These are phyloP conservation scores for Sugiyamaella boreocaroliniensis DNA, from an alignment of 805 yeast species.

Conservation along the genomic window DNA sequence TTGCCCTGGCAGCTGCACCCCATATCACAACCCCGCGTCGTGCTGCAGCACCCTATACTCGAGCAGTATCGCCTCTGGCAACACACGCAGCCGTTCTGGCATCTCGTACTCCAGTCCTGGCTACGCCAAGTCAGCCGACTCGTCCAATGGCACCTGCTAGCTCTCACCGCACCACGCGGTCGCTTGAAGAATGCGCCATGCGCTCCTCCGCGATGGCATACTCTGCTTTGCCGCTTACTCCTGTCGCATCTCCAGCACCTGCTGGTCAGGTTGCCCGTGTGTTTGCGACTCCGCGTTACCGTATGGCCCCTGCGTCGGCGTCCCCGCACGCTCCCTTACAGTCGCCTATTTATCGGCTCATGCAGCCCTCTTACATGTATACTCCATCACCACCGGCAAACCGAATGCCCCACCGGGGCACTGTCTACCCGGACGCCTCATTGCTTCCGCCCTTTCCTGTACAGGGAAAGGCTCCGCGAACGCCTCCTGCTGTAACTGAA, in stretches of 20 bases:
- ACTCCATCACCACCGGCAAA: background rate
- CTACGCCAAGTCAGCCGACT: background rate
- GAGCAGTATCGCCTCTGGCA: background rate
- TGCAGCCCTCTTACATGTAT: background rate
- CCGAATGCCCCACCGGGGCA: background rate
- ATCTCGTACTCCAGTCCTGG: background rate
- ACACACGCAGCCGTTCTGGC: too few relatives aligned
- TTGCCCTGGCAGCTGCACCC: too few relatives aligned
- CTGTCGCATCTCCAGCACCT: background rate
- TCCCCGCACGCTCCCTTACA: background rate
- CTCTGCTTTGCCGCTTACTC: background rate
- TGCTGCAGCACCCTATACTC: background rate
- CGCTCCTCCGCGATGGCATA: background rate
- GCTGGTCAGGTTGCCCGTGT: background rate
- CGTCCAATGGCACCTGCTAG: background rate
- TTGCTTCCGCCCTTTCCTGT: background rate
- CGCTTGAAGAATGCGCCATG: background rate
- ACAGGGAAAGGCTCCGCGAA: background rate
- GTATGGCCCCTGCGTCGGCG: background rate
- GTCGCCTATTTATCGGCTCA: background rate
- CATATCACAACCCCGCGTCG: too few relatives aligned
- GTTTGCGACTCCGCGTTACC: background rate
- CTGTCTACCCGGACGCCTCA: background rate
- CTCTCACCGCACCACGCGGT: background rate
- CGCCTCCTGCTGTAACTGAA: background rate